Evolutionary conservation across 202 grass and related monocot genomes (phyloP).

Genomic region (Hordeum pubiflorum): DNA sequence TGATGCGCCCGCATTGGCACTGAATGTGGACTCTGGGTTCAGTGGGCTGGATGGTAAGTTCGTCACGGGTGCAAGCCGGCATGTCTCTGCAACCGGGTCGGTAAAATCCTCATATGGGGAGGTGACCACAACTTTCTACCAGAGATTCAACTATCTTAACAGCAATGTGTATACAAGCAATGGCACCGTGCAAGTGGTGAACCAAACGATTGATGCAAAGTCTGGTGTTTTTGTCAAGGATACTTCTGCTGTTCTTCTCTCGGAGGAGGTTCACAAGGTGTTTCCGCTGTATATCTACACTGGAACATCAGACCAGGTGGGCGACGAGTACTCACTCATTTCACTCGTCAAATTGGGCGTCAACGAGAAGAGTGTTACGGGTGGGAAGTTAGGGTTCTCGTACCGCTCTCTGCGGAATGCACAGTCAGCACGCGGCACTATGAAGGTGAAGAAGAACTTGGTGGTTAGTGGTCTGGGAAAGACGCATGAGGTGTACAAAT

Average conservation of each 20-base stretch:
- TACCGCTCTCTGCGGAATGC: slow-evolving; percentile 48
- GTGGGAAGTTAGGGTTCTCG: slow-evolving; percentile 43
- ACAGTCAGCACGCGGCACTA: slow-evolving; percentile 39
- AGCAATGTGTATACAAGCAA: slow-evolving; percentile 44
- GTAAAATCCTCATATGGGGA: slow-evolving; percentile 61
- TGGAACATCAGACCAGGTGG: slow-evolving; percentile 35
- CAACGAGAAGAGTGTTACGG: slow-evolving; percentile 50
- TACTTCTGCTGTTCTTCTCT: slow-evolving; percentile 33
- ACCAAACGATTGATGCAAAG: slow-evolving; percentile 63
- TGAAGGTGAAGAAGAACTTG: slow-evolving; percentile 73
- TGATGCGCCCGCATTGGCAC: slow-evolving; percentile 13
- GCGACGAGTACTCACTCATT: slow-evolving; percentile 44
- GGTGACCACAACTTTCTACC: slow-evolving; percentile 62
- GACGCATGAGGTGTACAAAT: slow-evolving; percentile 62
- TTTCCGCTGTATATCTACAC: slow-evolving; percentile 67
- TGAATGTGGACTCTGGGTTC: slow-evolving; percentile 44
- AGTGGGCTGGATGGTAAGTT: slow-evolving; percentile 62
- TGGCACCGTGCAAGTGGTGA: slow-evolving; percentile 47
- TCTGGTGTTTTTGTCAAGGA: slow-evolving; percentile 51
- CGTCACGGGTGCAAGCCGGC: slow-evolving; percentile 34
- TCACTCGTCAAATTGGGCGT: slow-evolving; percentile 44
- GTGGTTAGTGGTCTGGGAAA: slow-evolving; percentile 49
- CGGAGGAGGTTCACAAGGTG: slow-evolving; percentile 31
- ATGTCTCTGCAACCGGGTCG: slow-evolving; percentile 45
- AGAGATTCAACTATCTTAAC: slow-evolving; percentile 50